A percentile compares a stretch with the other conserved stretches of the same genome.
Evolutionary conservation across 78 protist genomes (phyloP).

Genomic region (Pigoraptor vietnamica): DNA sequence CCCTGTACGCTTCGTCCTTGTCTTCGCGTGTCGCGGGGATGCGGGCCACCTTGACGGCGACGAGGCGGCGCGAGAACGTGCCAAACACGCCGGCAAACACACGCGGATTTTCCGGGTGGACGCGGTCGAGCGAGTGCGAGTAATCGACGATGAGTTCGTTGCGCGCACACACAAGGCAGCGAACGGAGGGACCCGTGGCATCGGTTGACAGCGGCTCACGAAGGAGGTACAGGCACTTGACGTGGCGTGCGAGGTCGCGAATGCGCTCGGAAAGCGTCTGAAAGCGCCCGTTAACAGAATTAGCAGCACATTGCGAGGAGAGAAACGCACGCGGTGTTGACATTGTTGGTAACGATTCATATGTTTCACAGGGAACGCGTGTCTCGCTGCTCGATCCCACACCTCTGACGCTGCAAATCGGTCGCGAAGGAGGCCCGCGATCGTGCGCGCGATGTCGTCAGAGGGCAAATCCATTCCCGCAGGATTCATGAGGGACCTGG

Average conservation of each 20-base stretch:
- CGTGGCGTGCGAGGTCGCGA: background rate
- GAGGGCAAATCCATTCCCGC: too few species aligned
- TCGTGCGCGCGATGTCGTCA: too few species aligned
- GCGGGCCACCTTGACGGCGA: background rate
- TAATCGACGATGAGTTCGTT: background rate
- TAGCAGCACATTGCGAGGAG: too few species aligned
- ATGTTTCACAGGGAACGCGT: too few species aligned
- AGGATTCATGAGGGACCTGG: too few species aligned
- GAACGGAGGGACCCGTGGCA: background rate
- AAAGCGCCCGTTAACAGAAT: too few species aligned
- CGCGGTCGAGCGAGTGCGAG: background rate
- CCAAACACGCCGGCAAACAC: background rate
- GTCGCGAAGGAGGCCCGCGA: too few species aligned
- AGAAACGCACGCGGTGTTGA: too few species aligned
- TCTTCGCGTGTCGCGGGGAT: background rate
- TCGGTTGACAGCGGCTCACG: background rate
- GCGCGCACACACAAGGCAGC: background rate
- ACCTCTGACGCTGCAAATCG: too few species aligned
- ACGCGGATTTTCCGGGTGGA: background rate
- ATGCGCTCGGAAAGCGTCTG: background rate
- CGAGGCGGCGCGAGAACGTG: background rate
- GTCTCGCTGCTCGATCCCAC: too few species aligned
- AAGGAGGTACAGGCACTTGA: background rate
- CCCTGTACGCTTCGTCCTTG: background rate
- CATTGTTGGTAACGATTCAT: too few species aligned